Conservation (phyloP, 2,329 filamentous ascomycete genomes). For the Trichoderma sp. region DNA sequence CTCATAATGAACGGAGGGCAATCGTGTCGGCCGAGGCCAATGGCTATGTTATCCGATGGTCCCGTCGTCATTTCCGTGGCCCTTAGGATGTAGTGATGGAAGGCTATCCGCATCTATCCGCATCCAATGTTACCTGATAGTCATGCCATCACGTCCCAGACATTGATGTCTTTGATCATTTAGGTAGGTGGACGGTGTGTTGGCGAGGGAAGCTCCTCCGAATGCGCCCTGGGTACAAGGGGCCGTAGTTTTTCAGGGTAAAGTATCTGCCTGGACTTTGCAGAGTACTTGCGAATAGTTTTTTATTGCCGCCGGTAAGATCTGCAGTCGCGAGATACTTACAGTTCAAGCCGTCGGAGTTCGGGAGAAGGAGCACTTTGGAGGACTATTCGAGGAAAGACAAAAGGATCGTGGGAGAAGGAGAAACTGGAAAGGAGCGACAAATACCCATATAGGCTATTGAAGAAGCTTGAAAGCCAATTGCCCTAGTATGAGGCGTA, state of each 20-base stretch:
- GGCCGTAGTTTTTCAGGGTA: neutral
- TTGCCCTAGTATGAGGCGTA: neutral
- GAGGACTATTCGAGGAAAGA: neutral
- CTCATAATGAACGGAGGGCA: neutral
- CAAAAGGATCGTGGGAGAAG: neutral
- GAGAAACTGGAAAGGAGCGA: neutral
- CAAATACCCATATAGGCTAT: neutral
- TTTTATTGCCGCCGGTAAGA: neutral
- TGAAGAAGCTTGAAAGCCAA: neutral
- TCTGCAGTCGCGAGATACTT: neutral
- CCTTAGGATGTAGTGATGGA: neutral
- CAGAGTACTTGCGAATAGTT: neutral
- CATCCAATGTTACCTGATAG: neutral
- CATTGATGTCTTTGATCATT: slow-evolving; percentile 6
- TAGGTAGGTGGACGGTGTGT: neutral
- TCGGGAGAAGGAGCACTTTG: neutral
- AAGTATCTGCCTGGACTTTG: neutral
- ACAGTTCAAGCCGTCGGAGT: neutral
- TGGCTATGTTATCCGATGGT: neutral
- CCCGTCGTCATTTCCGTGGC: neutral
- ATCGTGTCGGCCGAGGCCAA: neutral
- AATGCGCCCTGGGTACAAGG: neutral
- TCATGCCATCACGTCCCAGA: neutral
- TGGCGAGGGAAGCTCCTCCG: neutral
- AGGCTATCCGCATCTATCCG: neutral